Percentiles rank a stretch among this genome's conserved stretches.
phyloP scores from a whole-genome alignment of 139 green algal genomes.

The Closterium sp. region DNA sequence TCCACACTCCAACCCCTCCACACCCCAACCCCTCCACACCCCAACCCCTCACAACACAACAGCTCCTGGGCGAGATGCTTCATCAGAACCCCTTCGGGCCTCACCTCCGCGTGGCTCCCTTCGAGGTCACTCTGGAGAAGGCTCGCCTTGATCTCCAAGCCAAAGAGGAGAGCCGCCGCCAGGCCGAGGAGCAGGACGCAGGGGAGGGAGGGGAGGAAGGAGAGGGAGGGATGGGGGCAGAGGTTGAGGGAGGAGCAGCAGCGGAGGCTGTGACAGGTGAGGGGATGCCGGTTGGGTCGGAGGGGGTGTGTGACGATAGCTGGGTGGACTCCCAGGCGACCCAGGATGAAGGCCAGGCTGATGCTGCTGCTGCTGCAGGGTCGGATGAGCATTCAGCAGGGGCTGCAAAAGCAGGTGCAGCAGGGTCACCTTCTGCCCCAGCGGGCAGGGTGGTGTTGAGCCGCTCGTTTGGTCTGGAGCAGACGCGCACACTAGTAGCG shows the following conservation, averaged over 20 bases:
- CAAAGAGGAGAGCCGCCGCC: background rate
- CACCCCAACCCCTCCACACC: background rate
- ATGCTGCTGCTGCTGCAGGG: background rate
- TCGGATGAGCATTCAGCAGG: background rate
- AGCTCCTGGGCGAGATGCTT: conserved; percentile 59
- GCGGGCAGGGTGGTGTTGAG: background rate
- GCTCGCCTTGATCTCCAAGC: background rate
- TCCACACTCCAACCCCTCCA: background rate
- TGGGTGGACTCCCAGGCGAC: background rate
- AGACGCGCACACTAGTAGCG: conserved; percentile 66
- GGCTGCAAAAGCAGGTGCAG: background rate
- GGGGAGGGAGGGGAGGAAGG: background rate
- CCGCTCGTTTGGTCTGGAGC: background rate
- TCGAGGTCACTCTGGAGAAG: conserved; percentile 37
- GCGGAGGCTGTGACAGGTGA: background rate
- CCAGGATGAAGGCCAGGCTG: background rate
- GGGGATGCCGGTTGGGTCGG: background rate
- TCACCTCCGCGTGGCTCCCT: conserved; percentile 41
- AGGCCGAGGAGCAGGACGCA: background rate
- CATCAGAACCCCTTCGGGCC: conserved; percentile 75
- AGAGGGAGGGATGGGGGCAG: conserved; percentile 25
- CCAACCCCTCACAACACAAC: background rate
- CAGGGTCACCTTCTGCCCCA: no score
- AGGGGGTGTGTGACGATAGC: background rate
- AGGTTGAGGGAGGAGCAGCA: background rate